Conservation (phyloP, 2,329 filamentous ascomycete species). For the Trichoderma koningii region DNA sequence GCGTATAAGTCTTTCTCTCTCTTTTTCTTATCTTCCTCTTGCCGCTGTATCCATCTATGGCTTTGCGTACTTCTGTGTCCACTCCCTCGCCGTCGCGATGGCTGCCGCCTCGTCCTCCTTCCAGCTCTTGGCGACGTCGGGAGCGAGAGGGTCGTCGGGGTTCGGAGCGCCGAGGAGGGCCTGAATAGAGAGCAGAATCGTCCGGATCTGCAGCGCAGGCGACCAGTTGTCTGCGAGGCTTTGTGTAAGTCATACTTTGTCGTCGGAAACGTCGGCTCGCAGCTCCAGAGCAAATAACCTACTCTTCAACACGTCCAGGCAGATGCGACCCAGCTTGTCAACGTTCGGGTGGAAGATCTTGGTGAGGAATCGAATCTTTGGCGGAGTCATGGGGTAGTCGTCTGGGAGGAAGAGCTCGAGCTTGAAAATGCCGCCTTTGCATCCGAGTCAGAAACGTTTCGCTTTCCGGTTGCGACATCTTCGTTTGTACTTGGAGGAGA, state of each 20-base stretch:
- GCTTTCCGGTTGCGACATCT: neutral
- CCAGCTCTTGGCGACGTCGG: conserved; percentile 97
- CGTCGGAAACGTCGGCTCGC: neutral
- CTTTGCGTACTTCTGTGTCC: conserved; percentile 82
- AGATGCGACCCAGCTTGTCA: conserved; percentile 95
- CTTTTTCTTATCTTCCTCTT: neutral
- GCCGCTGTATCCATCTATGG: conserved; percentile 37
- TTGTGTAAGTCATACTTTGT: neutral
- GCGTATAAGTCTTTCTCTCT: conserved; percentile 21
- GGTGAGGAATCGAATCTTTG: conserved; percentile 96
- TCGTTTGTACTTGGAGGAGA: neutral
- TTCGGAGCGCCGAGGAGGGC: conserved; percentile 94
- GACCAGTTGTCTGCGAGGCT: conserved; percentile 93
- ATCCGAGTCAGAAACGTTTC: conserved; percentile 2
- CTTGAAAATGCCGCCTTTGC: conserved; percentile 78
- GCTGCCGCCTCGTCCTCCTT: conserved; percentile 93
- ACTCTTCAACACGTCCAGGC: conserved; percentile 97
- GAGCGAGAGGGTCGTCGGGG: conserved; percentile 96
- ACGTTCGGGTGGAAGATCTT: conserved; percentile 99
- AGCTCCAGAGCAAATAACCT: conserved; percentile 36
- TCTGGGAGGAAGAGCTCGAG: conserved; percentile 97
- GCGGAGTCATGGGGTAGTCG: conserved; percentile 98
- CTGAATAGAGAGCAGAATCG: conserved; percentile 97
- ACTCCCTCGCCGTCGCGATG: conserved; percentile 88
- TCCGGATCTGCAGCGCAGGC: conserved; percentile 94